Evolutionary conservation across 129 eudicot genomes (phyloP).

Genomic region (Chrysanthemum seticuspe): DNA sequence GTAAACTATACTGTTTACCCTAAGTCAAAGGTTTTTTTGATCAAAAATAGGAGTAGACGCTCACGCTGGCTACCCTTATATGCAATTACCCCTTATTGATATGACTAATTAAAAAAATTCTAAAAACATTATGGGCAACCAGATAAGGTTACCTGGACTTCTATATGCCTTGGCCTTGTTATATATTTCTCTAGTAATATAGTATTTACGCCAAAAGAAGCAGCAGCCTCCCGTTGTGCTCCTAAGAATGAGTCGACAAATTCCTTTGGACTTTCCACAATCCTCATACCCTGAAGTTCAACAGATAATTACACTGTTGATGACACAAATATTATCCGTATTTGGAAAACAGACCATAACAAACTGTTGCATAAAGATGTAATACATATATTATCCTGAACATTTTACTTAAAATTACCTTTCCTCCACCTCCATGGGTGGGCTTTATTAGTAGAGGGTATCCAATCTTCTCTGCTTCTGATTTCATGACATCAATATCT

Average conservation of each 20-base stretch:
- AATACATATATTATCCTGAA: not conserved
- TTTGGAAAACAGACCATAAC: too few relatives aligned
- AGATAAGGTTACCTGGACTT: constrained; percentile 77
- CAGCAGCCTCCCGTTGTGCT: constrained; percentile 98
- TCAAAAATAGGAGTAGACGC: too few relatives aligned
- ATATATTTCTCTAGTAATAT: constrained; percentile 92
- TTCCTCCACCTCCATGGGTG: constrained; percentile 99
- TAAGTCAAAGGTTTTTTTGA: too few relatives aligned
- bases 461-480: constrained; percentile 94
- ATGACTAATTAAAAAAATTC: too few relatives aligned
- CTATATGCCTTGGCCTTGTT: constrained; percentile 94
- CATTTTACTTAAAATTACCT: constrained; percentile 42
- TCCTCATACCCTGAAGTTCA: constrained; percentile 86
- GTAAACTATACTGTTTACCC: too few relatives aligned
- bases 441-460: constrained; percentile 95
- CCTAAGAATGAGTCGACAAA: constrained; percentile 87
- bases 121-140: constrained; percentile 1
- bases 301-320: constrained; percentile 17
- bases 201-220: constrained; percentile 88
- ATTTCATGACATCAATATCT: constrained; percentile 84
- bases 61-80: too few relatives aligned
- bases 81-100: too few relatives aligned
- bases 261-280: constrained; percentile 78
- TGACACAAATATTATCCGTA: not conserved
- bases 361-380: not conserved